Evolutionary conservation across 2,329 filamentous ascomycete species (phyloP).

Genomic region (Arachnomyces sp.): DNA sequence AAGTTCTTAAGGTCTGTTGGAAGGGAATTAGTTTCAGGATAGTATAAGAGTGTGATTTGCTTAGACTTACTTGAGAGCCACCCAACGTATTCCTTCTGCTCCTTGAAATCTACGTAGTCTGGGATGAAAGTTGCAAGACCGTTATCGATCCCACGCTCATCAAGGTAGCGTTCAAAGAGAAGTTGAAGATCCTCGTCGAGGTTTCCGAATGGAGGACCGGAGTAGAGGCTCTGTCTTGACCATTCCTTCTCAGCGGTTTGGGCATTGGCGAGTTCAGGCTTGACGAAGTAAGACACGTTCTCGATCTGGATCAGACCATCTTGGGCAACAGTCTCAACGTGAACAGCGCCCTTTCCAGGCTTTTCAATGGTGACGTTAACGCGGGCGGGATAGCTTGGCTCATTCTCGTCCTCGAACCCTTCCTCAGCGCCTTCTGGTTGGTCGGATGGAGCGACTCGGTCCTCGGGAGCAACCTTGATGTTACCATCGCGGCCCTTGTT

Average conservation of each 20-base stretch:
- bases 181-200: slow-evolving; percentile 94
- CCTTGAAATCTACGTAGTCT: slow-evolving; percentile 96
- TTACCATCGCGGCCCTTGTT: slow-evolving; percentile 47
- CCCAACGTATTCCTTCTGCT: slow-evolving; percentile 90
- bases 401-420: slow-evolving; percentile 40
- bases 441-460: slow-evolving; percentile 50
- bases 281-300: slow-evolving; percentile 80
- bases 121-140: slow-evolving; percentile 83
- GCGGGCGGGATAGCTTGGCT: slow-evolving; percentile 66
- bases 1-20: slow-evolving; percentile 71
- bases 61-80: slow-evolving; percentile 67
- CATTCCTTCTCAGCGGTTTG: slow-evolving; percentile 69
- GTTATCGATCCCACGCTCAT: slow-evolving; percentile 86
- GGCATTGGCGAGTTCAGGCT: slow-evolving; percentile 68
- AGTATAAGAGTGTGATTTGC: background rate
- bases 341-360: slow-evolving; percentile 72
- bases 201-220: slow-evolving; percentile 85
- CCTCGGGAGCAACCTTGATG: slow-evolving; percentile 49
- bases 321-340: slow-evolving; percentile 78
- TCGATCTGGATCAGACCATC: slow-evolving; percentile 82
- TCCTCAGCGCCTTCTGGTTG: slow-evolving; percentile 51
- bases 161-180: slow-evolving; percentile 84
- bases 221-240: slow-evolving; percentile 70
- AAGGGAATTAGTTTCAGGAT: slow-evolving; percentile 12
- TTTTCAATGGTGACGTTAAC: slow-evolving; percentile 87